Evolutionary conservation across 2,329 filamentous ascomycete species (phyloP), one percentile per base, ranked within the genome.

Genomic region (Colletotrichum agaves): DNA sequence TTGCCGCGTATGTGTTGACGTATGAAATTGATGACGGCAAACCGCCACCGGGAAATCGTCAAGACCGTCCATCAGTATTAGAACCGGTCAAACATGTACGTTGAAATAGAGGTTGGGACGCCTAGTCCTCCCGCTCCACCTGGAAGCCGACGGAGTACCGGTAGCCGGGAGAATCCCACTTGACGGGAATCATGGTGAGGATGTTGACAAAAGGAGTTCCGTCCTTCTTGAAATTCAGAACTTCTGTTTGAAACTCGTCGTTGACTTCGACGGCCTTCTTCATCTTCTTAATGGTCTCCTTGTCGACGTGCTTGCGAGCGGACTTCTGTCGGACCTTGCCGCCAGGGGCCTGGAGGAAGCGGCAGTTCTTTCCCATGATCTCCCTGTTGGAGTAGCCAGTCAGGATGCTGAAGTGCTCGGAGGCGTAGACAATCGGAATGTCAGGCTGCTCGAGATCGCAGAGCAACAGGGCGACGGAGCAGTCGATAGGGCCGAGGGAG

Each of bases 61-160:
- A 23, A 1, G 19, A 13, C 23, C 21, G 17, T 0, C 19, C 15
- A 2, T 47, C n/a, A 15, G n/a, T 4, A 11, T 21, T 13, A n/a
- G 23, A 37, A 5, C 17, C 11, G 10, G 5, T 37, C 47, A 27
- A 8, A 19, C 11, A 17, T 58, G 19, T 52, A 15, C 15, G 55
- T 23, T 15, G 4, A 41, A 31, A 6, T n/a, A 67, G 44, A 75
- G 10, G 8, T 75, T 27, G 27, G 8, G 27, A 7, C 27, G 27
- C 6, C 27, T 39, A 70, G 7, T 61, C 55, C 49, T 71, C 88
- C 50, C 90, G 78, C 79, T 93, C 92, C 31, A 92, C 91, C 76
- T 94, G 89, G 74, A 97, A 94, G 3, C 93, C 93, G 27, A 97
- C 90, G 57, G 90, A 93, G 74, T 92, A 94, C 69, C 89, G 89